Evolutionary conservation across 2,329 filamentous ascomycete species (phyloP).

Genomic region (Aspergillus intermedius): DNA sequence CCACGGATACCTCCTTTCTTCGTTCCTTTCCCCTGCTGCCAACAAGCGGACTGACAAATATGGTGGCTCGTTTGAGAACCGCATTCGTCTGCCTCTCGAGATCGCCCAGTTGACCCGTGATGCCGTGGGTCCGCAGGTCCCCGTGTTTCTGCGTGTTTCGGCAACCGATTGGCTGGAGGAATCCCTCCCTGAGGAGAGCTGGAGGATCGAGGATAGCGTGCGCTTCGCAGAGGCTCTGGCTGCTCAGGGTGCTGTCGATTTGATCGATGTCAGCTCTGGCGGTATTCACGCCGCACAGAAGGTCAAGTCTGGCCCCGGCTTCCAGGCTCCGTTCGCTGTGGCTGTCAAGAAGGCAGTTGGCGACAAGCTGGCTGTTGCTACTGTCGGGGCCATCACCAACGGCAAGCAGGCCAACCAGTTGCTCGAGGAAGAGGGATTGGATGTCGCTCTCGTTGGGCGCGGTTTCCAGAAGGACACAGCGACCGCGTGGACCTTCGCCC

Average conservation of each 20-base stretch:
- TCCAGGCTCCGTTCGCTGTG: constrained; percentile 68
- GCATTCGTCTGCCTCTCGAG: constrained; percentile 62
- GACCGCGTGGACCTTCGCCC: constrained; percentile 65
- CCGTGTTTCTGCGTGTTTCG: constrained; percentile 65
- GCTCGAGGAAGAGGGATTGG: constrained; percentile 48
- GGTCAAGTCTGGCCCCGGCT: constrained; percentile 51
- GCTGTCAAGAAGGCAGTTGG: constrained; percentile 66
- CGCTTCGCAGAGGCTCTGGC: constrained; percentile 62
- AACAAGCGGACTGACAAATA: constrained; percentile 60
- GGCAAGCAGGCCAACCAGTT: constrained; percentile 62
- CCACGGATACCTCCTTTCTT: constrained; percentile 68
- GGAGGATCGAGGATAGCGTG: constrained; percentile 60
- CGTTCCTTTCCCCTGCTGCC: constrained; percentile 62
- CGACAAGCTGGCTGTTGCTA: constrained; percentile 62
- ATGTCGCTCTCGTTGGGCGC: constrained; percentile 65
- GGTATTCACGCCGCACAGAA: constrained; percentile 55
- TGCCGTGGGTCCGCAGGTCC: constrained; percentile 60
- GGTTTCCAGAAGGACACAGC: constrained; percentile 79
- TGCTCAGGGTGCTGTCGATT: constrained; percentile 62
- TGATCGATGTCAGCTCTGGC: constrained; percentile 74
- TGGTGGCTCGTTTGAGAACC: constrained; percentile 54
- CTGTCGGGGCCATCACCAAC: constrained; percentile 67
- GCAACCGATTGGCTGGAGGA: constrained; percentile 70
- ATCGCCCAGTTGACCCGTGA: constrained; percentile 56
- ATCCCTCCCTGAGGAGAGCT: constrained; percentile 52